Evolutionary conservation across 208 protist genomes (phyloP), one percentile per base, ranked within the genome.

Genomic region (Leptomonas pyrrhocoris): DNA sequence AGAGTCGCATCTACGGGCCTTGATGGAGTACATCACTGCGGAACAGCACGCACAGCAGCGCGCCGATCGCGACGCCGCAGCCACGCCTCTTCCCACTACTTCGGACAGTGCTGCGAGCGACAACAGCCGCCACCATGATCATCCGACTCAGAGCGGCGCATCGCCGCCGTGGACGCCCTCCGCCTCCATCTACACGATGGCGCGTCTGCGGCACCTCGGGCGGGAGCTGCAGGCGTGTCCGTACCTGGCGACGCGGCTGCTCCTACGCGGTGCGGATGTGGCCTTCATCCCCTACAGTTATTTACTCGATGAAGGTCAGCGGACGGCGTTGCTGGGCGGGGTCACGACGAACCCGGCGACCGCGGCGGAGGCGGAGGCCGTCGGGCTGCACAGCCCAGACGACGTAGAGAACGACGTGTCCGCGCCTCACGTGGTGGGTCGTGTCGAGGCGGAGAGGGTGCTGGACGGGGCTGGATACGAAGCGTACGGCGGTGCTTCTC

Each of bases 281-380:
- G 87, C 89, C 19, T 78, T 94, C 8, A 83, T 96, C n/a, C 92
- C 92, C 0, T 94, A 96, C 67, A 68, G 79, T 54, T 94, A 94
- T 62, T 57, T 96, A 4, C 81, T 92, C 9, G 89, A 92, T 13
- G 73, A 86, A 18, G 77, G 69, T 8, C 80, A 85, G 76, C 92
- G 92, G 7, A 40, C 86, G 12, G 66, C 46, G n/a, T 68, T 94
- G 57, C 86, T 96, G 13, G 79, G 85, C 3, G 89, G 85, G 18
- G 72, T 60, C 12, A 73, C 80, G 11, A 95, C 90, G 2, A 93
- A 90, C 61, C 73, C 81, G 0, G 67, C 65, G 3, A 83, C 68
- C 0, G 81, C 78, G 18, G 49, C 54, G 19, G 86, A 92, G 62
- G 72, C 61, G 25, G 74, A 67, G 49, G 48, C 30, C 19, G 19